A percentile compares a stretch with the other conserved stretches of the same genome.
Evolutionary conservation across 257 asterid species (phyloP).

Genomic region (Knoxia roxburghii): DNA sequence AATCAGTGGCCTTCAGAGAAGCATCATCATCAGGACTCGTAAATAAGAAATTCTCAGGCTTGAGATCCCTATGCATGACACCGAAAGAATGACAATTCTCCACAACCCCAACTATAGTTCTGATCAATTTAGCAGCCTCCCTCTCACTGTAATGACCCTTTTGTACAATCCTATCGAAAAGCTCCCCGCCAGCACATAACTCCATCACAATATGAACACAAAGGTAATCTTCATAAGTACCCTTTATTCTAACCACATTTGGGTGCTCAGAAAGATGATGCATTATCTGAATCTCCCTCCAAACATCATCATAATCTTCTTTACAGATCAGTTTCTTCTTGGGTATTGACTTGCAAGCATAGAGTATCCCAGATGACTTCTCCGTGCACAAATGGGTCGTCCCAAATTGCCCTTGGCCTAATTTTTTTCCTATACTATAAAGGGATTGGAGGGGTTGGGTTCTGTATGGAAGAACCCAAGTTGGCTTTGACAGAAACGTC

Average conservation of each 20-base stretch:
- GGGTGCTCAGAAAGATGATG: slow-evolving; percentile 48
- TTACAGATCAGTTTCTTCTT: slow-evolving; percentile 32
- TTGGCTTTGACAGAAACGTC: slow-evolving; percentile 15
- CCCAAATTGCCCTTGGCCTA: slow-evolving; percentile 37
- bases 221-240: slow-evolving; percentile 63
- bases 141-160: slow-evolving; percentile 83
- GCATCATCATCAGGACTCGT: slow-evolving; percentile 69
- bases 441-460: slow-evolving; percentile 24
- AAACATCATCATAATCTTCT: slow-evolving; percentile 34
- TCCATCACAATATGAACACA: slow-evolving; percentile 85
- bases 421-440: slow-evolving; percentile 28
- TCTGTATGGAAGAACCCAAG: slow-evolving; percentile 31
- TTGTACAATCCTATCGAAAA: slow-evolving; percentile 75
- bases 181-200: slow-evolving; percentile 84
- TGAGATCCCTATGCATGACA: slow-evolving; percentile 87
- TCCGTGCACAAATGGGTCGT: slow-evolving; percentile 28
- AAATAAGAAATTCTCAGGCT: slow-evolving; percentile 90
- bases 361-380: slow-evolving; percentile 22
- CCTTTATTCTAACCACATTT: slow-evolving; percentile 71
- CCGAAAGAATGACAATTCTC: slow-evolving; percentile 86
- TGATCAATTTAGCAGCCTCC: slow-evolving; percentile 70
- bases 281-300: slow-evolving; percentile 42
- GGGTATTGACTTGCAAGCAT: slow-evolving; percentile 37
- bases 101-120: slow-evolving; percentile 73
- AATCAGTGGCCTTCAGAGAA: slow-evolving; percentile 80